Base-by-base conservation (phyloP, 1,139 yeast genomes). In the Magnusiomyces fungicola region DNA sequence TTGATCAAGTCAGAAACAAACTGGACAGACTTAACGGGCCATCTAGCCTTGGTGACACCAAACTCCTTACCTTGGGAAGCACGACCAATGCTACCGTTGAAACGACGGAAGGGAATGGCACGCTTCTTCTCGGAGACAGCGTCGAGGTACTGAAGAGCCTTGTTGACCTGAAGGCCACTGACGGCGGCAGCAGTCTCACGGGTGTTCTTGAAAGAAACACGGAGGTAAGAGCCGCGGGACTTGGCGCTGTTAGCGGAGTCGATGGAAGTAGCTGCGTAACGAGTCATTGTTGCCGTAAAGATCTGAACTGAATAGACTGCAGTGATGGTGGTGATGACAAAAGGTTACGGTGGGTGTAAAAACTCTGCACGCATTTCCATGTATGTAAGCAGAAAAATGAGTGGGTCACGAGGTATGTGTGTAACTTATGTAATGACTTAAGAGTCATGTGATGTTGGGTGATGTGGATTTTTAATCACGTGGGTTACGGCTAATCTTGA, bases 51-150 rank as follows among this genome's bases (percentile, higher is more conserved):
- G 82, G 97, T 89, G 73, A 89, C 96, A 78, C 97, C 98, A 71
- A 90, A 94, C 81, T 92, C 98, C 80, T 92, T 92, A 79, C 97
- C 99, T 80, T 92, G 98, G 66, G 94, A 96, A 68, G 98, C 87
- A 80, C 98, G 88, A 74, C 99, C 99, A 69, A 88, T 89, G 68
- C 96, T 88, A 65, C 84, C 80, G 80, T 85, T 85, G 80, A 80
- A 90, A 81, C 96, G 83, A 83, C 98, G 87, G 92, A 92, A 89
- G 73, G 99, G 99, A 69, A 94, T 88, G 69, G 97, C 98, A 84
- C 97, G 92, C 81, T 94, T 82, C 81, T 92, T 96, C 72, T 89
- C 96, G 73, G 86, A 75, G 64, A 92, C 99, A 76, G 89, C 96
- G 67, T 83, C 89, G 72, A 92, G 86, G 88, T 92, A 94, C 72